A percentile compares a stretch with the other conserved stretches of the same genome.
Evolutionary conservation across 208 protist species (phyloP).

Genomic region (Trichomonas vaginalis): DNA sequence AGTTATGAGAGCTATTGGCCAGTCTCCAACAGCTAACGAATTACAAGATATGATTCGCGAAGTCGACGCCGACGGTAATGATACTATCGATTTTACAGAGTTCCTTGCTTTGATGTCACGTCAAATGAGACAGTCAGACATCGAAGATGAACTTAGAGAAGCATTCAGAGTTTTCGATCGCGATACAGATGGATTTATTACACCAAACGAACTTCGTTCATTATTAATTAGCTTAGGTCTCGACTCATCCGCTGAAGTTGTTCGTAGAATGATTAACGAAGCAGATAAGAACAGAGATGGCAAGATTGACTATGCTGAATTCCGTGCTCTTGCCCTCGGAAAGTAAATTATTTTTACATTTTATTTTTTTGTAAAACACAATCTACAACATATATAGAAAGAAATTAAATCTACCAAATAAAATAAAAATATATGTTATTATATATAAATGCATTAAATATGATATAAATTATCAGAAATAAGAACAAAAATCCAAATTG

Average conservation of each 20-base stretch:
- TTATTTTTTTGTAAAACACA: too few relatives aligned
- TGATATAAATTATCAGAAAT: too few relatives aligned
- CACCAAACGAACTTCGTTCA: not conserved
- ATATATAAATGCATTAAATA: too few relatives aligned
- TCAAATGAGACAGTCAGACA: constrained; percentile 49
- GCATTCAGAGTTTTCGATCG: constrained; percentile 16
- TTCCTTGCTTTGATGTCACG: constrained; percentile 47
- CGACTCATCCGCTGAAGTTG: not conserved
- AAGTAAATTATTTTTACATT: not conserved
- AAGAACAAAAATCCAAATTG: too few relatives aligned
- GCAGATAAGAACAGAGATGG: constrained; percentile 5
- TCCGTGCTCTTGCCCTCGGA: not conserved
- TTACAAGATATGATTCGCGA: constrained; percentile 22
- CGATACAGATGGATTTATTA: constrained; percentile 4
- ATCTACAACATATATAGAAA: too few relatives aligned
- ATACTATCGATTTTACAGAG: constrained; percentile 87
- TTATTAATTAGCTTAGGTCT: not conserved
- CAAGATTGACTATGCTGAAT: constrained; percentile 17
- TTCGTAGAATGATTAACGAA: constrained; percentile 14
- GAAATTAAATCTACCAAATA: too few relatives aligned
- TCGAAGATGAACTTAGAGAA: constrained; percentile 18
- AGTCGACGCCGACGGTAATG: constrained; percentile 24
- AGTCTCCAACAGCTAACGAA: constrained; percentile 14
- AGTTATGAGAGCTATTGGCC: constrained; percentile 11
- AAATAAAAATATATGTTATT: too few relatives aligned